These are phyloP conservation scores for Backusella luteola DNA, from an alignment of 192 early-diverging fungal genomes.

Conservation along the genomic window DNA sequence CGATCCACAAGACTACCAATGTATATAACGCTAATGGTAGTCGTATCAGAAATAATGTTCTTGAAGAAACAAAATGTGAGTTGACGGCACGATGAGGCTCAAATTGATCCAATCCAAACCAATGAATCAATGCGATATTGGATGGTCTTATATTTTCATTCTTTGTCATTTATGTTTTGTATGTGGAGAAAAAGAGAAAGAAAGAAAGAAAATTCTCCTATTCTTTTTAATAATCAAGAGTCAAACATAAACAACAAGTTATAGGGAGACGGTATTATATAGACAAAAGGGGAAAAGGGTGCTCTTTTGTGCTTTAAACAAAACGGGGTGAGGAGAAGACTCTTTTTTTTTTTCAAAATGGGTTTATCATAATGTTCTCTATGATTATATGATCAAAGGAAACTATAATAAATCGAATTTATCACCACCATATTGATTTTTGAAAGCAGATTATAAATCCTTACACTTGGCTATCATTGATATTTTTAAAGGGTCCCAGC, in stretches of 20 bases:
- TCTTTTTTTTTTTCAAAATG: neutral
- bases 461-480: neutral
- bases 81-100: conserved; percentile 33
- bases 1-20: conserved; percentile 19
- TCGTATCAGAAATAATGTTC: conserved; percentile 22
- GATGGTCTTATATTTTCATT: neutral
- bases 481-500: neutral
- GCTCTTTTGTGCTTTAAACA: neutral
- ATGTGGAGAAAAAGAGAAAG: neutral
- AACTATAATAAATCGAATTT: neutral
- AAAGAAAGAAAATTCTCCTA: neutral
- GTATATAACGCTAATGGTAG: conserved; percentile 8
- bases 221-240: neutral
- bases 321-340: neutral
- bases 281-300: neutral
- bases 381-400: neutral
- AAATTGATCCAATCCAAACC: conserved; percentile 38
- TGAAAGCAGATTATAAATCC: neutral
- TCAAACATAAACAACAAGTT: neutral
- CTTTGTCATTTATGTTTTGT: neutral
- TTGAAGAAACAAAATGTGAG: conserved; percentile 27
- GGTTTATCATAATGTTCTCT: neutral
- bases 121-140: conserved; percentile 14
- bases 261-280: neutral
- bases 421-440: neutral